A percentile compares a stretch with the other conserved stretches of the same genome.
Conservation (phyloP, 2,329 filamentous ascomycete genomes). For the Cladorrhinum sp. region DNA sequence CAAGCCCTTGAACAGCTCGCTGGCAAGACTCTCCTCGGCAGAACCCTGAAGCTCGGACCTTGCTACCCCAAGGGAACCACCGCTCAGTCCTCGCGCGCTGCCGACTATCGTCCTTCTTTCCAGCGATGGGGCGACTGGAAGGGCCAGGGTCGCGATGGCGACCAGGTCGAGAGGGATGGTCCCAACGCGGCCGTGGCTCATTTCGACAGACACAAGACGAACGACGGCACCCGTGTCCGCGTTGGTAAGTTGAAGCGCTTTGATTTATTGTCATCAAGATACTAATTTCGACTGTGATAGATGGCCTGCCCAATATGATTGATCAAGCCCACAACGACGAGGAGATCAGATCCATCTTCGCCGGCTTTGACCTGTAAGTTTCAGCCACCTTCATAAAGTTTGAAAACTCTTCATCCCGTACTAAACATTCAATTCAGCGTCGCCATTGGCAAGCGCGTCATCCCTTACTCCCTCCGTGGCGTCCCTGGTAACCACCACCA, state of each 20-base stretch:
- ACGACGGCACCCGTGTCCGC: slow-evolving; percentile 32
- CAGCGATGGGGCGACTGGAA: slow-evolving; percentile 46
- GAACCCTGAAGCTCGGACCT: slow-evolving; percentile 62
- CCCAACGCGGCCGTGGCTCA: background rate
- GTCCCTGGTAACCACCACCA: slow-evolving; percentile 58
- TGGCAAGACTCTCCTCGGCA: slow-evolving; percentile 52
- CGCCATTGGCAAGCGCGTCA: slow-evolving; percentile 52
- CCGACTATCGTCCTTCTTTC: slow-evolving; percentile 30
- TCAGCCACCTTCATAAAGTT: background rate
- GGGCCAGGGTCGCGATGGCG: slow-evolving; percentile 30
- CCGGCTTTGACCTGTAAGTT: slow-evolving; percentile 43
- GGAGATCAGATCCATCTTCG: slow-evolving; percentile 47
- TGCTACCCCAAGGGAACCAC: slow-evolving; percentile 52
- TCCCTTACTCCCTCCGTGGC: slow-evolving; percentile 53
- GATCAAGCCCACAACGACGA: slow-evolving; percentile 46
- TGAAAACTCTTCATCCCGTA: too few species aligned
- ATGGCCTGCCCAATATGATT: slow-evolving; percentile 48
- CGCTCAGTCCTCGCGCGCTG: slow-evolving; percentile 18
- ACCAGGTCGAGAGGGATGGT: slow-evolving; percentile 31
- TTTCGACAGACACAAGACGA: background rate
- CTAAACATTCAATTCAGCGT: slow-evolving; percentile 22
- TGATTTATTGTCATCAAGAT: background rate
- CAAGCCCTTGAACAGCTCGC: slow-evolving; percentile 55
- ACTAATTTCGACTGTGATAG: slow-evolving; percentile 44
- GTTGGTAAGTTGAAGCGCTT: background rate